These are phyloP conservation scores for Clavariopsis aquatica DNA, from an alignment of 495 filamentous ascomycete species.

Conservation along the genomic window DNA sequence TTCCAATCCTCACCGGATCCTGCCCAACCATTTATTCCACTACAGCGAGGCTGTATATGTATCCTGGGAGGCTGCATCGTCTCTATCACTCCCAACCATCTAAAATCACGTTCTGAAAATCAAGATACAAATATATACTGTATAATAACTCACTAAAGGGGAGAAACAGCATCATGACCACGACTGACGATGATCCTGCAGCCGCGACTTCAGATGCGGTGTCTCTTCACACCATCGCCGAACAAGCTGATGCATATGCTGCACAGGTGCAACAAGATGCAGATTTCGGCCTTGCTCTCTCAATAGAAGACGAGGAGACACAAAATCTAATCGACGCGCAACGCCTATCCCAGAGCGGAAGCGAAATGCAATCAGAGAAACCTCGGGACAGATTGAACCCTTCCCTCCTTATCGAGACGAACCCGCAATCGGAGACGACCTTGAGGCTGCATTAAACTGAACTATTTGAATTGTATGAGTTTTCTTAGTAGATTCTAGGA, in stretches of 20 bases:
- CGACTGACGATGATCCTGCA: background rate
- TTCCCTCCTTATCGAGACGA: background rate
- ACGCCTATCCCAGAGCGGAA: background rate
- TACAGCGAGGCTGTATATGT: too few relatives aligned
- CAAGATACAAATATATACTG: too few relatives aligned
- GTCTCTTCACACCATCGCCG: slow-evolving; percentile 14
- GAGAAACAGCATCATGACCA: background rate
- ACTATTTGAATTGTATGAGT: background rate
- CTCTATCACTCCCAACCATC: background rate
- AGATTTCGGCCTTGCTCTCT: background rate
- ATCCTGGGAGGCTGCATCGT: background rate
- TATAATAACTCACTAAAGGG: too few relatives aligned
- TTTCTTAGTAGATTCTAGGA: too few relatives aligned
- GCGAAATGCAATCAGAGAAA: background rate
- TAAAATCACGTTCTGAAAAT: background rate
- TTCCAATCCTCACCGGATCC: slow-evolving; percentile 4
- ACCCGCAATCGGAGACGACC: too few relatives aligned
- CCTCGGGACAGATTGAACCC: too few relatives aligned
- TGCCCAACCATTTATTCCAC: background rate
- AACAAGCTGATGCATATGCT: slow-evolving; percentile 1
- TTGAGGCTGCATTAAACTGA: background rate
- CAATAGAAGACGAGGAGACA: background rate
- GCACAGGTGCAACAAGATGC: slow-evolving; percentile 10
- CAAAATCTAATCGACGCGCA: background rate
- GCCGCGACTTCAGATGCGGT: slow-evolving; percentile 1